Evolutionary conservation across 768 basidiomycete species (phyloP), one percentile per base, ranked within the genome.

Genomic region (Mycena haematopus): DNA sequence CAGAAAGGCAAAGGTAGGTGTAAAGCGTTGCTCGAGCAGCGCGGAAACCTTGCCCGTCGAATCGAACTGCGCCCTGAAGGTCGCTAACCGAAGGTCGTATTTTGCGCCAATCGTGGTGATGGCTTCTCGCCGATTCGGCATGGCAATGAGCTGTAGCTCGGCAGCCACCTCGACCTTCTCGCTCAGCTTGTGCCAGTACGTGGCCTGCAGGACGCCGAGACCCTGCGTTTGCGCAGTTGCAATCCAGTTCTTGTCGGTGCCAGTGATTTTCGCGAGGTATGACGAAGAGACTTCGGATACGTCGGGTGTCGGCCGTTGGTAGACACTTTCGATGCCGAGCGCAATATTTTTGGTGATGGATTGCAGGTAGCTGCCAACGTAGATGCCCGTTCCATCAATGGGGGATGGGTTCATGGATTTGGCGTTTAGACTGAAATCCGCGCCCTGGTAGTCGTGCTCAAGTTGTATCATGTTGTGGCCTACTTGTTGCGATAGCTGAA

Each of bases 131-230:
- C 93, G 89, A 58, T 82, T 80, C 9, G 91, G 90, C 21, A 88
- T 84, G 31, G 91, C 90, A 58, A 95, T 81, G 42, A 96, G 75
- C 73, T 94, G 89, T 60, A 99, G 77, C 69, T 99, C 96, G 33
- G 95, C 94, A 33, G 94, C 96, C n/a, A 96, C 95, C 65, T 99
- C 97, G 14, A 99, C 91, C 77, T 96, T 95, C 60, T 96, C 93
- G 74, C 90, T 90, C 62, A 99, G 78, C 73, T 93, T 95, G 67
- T 98, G 95, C 92, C 94, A 97, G 76, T 99, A 99, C 10, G 94
- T 96, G 29, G 95, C 87, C 76, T 95, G 92, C 25, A 97, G 70
- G 52, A 93, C 84, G 24, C 96, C 94, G 17, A 86, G 81, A 17
- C 90, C 84, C 73, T 95, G 94, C 14, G 96, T 65, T 71, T 93